Base-by-base conservation (phyloP, 305 asterid species). In the Fraxinus ornus region DNA sequence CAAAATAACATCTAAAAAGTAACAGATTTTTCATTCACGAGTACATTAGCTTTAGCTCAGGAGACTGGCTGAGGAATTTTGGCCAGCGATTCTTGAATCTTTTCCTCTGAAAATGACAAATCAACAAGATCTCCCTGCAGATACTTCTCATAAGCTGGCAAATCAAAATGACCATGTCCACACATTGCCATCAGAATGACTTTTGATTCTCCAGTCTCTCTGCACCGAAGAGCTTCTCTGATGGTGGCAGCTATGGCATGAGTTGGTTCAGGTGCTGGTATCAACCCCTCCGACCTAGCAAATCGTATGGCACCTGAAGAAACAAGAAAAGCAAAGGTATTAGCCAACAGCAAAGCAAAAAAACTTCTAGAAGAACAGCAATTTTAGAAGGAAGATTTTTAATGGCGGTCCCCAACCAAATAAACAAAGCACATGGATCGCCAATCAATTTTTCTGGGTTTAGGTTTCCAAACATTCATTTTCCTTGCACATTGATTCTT, bases 161-260 rank as follows among this genome's bases (percentile, higher is more conserved):
- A 84, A 83, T 95, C 99, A 68, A 95, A 95, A 86, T 95, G 99
- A 41, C 99, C 98, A n/a, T 93, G 98, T 44, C 99, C 98, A 80
- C 98, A 95, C 97, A 95, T 93, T 15, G 99, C 98, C 97, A 89
- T 91, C 57, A 95, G 93, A 75, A 94, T 93, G 15, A 93, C 98
- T 86, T 95, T 95, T 0, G 98, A 88, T 79, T 94, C 98, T 28
- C 99, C 99, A 0, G 91, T 91, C 86, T 93, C 98, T 89, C 85
- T 91, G 82, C 98, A 95, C 3, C 79, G 92, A 28, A 91, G 90
- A 19, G 98, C 99, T 89, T 95, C 98, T 86, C 95, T 89, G 76
- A 95, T 93, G 21, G 96, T 84, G 24, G 98, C 99, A 21, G 98
- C 98, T 72, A 95, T 93, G 33, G 98, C 98, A 52, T 94, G 99